Base-by-base conservation (phyloP, 2,329 filamentous ascomycete genomes). In the Camillea tinctor region DNA sequence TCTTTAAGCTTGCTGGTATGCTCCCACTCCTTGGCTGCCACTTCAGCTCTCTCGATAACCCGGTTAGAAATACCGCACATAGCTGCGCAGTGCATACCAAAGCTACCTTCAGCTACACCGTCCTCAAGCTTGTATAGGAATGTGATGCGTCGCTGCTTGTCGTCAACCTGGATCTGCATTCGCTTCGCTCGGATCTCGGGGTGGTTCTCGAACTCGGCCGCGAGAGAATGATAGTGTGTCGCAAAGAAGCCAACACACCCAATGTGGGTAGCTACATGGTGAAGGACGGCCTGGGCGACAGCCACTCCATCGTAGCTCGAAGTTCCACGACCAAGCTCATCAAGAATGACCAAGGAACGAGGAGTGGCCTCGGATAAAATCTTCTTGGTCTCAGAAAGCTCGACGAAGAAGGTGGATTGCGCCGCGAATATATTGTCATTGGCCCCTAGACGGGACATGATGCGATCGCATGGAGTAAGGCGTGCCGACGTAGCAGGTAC, bases 381-480 rank as follows among this genome's bases (percentile, higher is more conserved):
- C 81, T 98, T 98, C 80, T 98, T 97, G 0, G 95, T 99, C 75
- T 99, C 95, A 0, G 93, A 93, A 1, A 99, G 81, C 76, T 99
- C 95, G 24, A 99, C 94, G 72, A 99, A 98, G 81, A 99, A 99
- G 2, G 95, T 99, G 15, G 92, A 96, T 75, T 99, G 95, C 0
- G 94, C 92, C 1, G 94, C 95, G 73, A 99, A 98, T 69, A 99
- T 99, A 76, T 98, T 98, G 85, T 99, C 95, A 71, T 98, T 97
- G 53, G 95, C 95, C 9, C 95, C 95, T 0, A 99, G 86, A 52
- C 95, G 92, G 9, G 94, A 98, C 95, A 99, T 99, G 80, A 99
- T 98, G 57, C 95, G 91, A 73, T 99, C 95, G 2, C 96, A 88
- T 0, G 95, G 94, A 0, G 94, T 98, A 51, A 99, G 82, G 2